Evolutionary conservation across 805 yeast genomes (phyloP).

Genomic region (Wickerhamomyces hampshirensis): DNA sequence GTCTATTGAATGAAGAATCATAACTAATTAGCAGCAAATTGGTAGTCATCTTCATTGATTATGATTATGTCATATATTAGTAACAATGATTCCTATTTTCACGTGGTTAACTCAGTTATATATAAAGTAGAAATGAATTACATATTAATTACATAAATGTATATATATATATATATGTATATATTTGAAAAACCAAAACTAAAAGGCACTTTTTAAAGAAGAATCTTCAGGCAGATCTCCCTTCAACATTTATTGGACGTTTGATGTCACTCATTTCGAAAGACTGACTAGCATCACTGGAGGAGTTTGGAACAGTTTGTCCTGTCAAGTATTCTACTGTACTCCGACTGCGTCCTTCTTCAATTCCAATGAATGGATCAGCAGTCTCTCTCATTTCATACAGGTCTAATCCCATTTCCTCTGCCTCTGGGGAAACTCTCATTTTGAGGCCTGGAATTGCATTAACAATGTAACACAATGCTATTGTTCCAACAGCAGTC

Average conservation of each 20-base stretch:
- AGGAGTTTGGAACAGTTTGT: conserved; percentile 1
- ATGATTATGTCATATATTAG: neutral
- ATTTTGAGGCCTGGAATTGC: conserved; percentile 46
- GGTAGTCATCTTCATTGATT: neutral
- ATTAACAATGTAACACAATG: conserved; percentile 43
- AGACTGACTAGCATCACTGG: neutral
- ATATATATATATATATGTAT: too few species aligned
- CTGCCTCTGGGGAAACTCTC: conserved; percentile 41
- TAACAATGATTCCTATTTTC: too few species aligned
- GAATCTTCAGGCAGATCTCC: neutral
- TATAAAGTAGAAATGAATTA: too few species aligned
- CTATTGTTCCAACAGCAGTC: conserved; percentile 39
- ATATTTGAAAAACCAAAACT: too few species aligned
- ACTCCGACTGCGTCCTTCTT: neutral
- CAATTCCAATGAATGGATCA: conserved; percentile 27
- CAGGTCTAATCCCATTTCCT: conserved; percentile 47
- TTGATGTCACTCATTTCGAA: neutral
- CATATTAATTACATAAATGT: too few species aligned
- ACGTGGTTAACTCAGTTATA: too few species aligned
- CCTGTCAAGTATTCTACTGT: conserved; percentile 16
- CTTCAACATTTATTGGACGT: neutral
- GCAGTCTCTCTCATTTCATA: conserved; percentile 46
- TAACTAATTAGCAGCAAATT: too few species aligned
- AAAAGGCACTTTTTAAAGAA: too few species aligned
- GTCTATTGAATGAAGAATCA: too few species aligned